Base-by-base conservation (phyloP, 805 yeast genomes). In the Wickerhamiella azymoides region DNA sequence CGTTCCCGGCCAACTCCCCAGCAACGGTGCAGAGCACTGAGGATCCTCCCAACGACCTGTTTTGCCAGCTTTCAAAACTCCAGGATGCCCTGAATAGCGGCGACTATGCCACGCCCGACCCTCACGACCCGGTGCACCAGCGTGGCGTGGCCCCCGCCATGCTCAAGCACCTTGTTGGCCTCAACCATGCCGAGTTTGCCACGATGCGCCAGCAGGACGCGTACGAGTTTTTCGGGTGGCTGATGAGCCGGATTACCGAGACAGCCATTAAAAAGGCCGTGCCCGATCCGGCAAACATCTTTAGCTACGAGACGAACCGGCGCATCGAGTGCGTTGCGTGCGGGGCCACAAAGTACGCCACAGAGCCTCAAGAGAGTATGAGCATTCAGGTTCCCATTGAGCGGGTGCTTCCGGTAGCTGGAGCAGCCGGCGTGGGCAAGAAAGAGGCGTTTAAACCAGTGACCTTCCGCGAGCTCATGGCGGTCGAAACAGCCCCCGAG, bases 121-220 rank as follows among this genome's bases (percentile, higher is more conserved):
- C 49, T 8, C 48, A 48, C 13, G 51, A 52, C 16, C 46, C 46
- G 6, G 64, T 65, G 0, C 84, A 78, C 59, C 92, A 84, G 57
- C 57, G 67, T 36, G 96, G 97, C 5, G 70, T 92, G 16, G 73
- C 76, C 44, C 96, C 96, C 0, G 67, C 74, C 1, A 70, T 80
- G 40, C 79, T 92, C 62, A 89, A 89, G 60, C 66, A 74, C 8
- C 65, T 85, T 21, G 68, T 92, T 44, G 96, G 96, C 3, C 72
- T 72, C 43, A 75, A 76, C 32, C 93, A 92, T 60, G 69, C 69
- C 14, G 98, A 92, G 57, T 92, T 92, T 55, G 70, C 79, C 39
- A 79, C 94, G 0, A 83, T 79, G 71, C 76, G 78, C 54, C 99
- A 92, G 59, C 98, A 92, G 61, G 99, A 92, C 66, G 92, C 97